Conservation (phyloP, 2,329 filamentous ascomycete genomes). For the Cordyceps fumosorosea region DNA sequence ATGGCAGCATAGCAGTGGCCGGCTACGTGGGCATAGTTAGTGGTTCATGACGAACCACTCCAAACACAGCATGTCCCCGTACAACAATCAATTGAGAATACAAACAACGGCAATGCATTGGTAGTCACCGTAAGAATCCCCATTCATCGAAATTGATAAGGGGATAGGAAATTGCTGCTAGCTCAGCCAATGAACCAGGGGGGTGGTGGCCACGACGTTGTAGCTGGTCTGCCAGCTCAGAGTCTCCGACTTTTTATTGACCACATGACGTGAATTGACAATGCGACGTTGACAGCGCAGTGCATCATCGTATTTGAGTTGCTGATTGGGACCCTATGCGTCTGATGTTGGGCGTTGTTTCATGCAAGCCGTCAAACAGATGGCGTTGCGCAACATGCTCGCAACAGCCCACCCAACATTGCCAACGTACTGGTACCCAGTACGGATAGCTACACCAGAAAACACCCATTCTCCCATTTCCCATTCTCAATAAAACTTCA, state of each 20-base stretch:
- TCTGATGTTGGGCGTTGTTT: not conserved
- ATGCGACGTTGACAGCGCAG: not conserved
- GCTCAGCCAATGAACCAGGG: slow-evolving; percentile 11
- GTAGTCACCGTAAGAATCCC: not conserved
- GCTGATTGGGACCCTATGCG: not conserved
- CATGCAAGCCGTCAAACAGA: not conserved
- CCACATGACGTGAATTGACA: not conserved
- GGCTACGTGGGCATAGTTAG: too few relatives aligned
- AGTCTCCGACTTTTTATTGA: not conserved
- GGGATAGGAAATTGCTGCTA: not conserved
- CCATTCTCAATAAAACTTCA: not conserved
- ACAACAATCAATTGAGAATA: not conserved
- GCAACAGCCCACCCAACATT: not conserved
- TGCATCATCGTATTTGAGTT: not conserved
- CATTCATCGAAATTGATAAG: not conserved
- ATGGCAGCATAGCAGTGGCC: too few relatives aligned
- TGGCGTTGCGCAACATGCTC: not conserved
- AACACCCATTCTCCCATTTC: too few relatives aligned
- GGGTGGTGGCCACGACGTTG: not conserved
- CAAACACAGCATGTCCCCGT: not conserved
- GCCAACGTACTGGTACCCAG: not conserved
- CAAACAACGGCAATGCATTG: not conserved
- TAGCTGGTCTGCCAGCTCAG: not conserved
- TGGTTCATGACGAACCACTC: not conserved
- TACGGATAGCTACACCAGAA: too few relatives aligned